A percentile compares a stretch with the other conserved stretches of the same genome.
These are phyloP conservation scores for Teratosphaeria viscida DNA, from an alignment of 2,329 filamentous ascomycete species.

Conservation along the genomic window DNA sequence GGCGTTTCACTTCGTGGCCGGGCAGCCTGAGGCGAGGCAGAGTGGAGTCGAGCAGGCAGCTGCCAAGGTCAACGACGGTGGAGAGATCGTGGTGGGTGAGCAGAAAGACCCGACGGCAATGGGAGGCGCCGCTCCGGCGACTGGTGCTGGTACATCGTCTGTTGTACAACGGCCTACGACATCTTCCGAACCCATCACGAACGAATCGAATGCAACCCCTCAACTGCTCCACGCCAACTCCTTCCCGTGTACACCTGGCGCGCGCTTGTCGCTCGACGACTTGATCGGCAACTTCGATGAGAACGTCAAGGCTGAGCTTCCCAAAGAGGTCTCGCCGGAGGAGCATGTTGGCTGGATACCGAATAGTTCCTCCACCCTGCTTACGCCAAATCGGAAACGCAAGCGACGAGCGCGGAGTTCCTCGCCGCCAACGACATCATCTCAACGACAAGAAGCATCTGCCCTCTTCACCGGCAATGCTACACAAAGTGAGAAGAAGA, in stretches of 20 bases:
- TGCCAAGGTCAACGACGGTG: slow-evolving; percentile 7
- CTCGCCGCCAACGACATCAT: slow-evolving; percentile 31
- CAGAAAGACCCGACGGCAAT: background rate
- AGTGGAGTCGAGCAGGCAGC: background rate
- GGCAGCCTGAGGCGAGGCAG: slow-evolving; percentile 14
- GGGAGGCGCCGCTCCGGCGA: background rate
- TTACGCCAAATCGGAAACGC: slow-evolving; percentile 33
- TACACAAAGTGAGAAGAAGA: slow-evolving; percentile 22
- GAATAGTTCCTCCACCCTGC: slow-evolving; percentile 32
- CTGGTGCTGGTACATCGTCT: slow-evolving; percentile 1
- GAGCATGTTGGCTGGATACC: slow-evolving; percentile 52
- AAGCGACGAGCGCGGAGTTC: slow-evolving; percentile 39
- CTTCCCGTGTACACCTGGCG: slow-evolving; percentile 48
- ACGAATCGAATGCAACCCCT: slow-evolving; percentile 12
- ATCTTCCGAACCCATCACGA: background rate
- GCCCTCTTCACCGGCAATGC: slow-evolving; percentile 14
- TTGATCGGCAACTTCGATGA: slow-evolving; percentile 53
- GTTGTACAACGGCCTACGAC: slow-evolving; percentile 2
- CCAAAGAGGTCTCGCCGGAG: slow-evolving; percentile 44
- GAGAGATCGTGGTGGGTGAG: slow-evolving; percentile 34
- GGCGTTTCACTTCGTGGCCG: slow-evolving; percentile 42
- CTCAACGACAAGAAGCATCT: slow-evolving; percentile 27
- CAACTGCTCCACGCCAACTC: slow-evolving; percentile 22
- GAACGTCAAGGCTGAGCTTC: slow-evolving; percentile 35
- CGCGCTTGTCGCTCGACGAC: slow-evolving; percentile 49